These are phyloP conservation scores for Hypomyces perniciosus DNA, from an alignment of 2,329 filamentous ascomycete genomes.

Conservation along the genomic window DNA sequence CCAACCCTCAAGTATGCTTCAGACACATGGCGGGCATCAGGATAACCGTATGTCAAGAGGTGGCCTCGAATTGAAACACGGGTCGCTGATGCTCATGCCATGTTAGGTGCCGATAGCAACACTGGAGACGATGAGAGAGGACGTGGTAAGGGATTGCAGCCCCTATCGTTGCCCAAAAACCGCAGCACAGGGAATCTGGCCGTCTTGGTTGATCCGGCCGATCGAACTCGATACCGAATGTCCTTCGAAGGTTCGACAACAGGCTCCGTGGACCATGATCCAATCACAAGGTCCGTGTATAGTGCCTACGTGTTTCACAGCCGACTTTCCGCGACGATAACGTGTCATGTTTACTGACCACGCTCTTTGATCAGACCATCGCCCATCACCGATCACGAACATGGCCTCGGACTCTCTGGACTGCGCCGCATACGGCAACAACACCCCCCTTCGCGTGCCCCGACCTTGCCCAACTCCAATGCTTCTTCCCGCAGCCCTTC, in stretches of 20 bases:
- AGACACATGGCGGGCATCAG: conserved; percentile 37
- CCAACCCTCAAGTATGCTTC: conserved; percentile 36
- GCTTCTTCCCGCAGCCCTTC: conserved; percentile 57
- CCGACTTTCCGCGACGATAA: neutral
- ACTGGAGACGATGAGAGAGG: conserved; percentile 33
- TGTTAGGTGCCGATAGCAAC: conserved; percentile 28
- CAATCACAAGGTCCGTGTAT: conserved; percentile 60
- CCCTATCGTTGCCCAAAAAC: conserved; percentile 55
- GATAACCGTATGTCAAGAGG: conserved; percentile 31
- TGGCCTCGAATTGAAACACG: conserved; percentile 2
- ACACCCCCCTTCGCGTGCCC: conserved; percentile 54
- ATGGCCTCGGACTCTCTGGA: conserved; percentile 78
- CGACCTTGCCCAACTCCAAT: conserved; percentile 58
- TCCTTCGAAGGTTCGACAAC: conserved; percentile 68
- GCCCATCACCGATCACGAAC: conserved; percentile 78
- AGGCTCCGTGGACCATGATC: conserved; percentile 56
- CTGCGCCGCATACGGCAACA: conserved; percentile 91
- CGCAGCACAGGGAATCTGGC: conserved; percentile 59
- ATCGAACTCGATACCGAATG: conserved; percentile 60
- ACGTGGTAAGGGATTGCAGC: conserved; percentile 39
- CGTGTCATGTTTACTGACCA: conserved; percentile 22
- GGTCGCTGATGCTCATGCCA: conserved; percentile 19
- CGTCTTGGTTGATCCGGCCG: conserved; percentile 39
- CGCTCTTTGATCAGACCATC: conserved; percentile 56
- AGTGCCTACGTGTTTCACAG: neutral